Percentiles rank a stretch among this genome's conserved stretches.
These are phyloP conservation scores for Diaporthe sp. DNA, from an alignment of 2,329 filamentous ascomycete species.

Conservation along the genomic window DNA sequence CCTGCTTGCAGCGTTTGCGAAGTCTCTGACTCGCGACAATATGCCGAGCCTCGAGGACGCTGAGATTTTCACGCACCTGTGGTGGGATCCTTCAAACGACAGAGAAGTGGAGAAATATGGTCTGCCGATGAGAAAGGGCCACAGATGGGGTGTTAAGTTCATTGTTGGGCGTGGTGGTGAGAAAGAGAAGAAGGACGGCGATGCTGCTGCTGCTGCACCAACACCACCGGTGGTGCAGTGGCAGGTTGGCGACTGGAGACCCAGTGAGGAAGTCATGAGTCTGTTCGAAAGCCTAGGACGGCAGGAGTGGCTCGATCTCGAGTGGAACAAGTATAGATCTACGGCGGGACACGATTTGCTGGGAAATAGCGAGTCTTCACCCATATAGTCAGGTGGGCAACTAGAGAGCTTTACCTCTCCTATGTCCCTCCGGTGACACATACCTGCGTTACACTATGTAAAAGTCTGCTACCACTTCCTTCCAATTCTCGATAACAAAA, in stretches of 20 bases:
- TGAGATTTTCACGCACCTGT: conserved; percentile 1
- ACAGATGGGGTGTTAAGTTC: conserved; percentile 8
- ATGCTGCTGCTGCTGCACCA: neutral
- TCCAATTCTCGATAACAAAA: too few relatives aligned
- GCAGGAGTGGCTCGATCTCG: conserved; percentile 5
- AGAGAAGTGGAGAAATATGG: conserved; percentile 11
- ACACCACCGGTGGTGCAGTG: conserved; percentile 1
- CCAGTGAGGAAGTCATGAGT: conserved; percentile 1
- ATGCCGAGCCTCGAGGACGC: conserved; percentile 8
- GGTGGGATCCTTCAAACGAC: neutral
- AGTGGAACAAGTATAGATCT: conserved; percentile 7
- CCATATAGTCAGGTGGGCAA: neutral
- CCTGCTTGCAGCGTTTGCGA: conserved; percentile 5
- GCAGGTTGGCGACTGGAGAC: conserved; percentile 15
- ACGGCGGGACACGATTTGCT: neutral
- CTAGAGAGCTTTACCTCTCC: neutral
- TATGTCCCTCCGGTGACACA: too few relatives aligned
- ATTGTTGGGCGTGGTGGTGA: neutral
- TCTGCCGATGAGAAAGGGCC: conserved; percentile 7
- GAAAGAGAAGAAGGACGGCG: neutral
- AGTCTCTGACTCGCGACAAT: conserved; percentile 10
- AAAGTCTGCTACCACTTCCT: too few relatives aligned
- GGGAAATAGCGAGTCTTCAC: conserved; percentile 5
- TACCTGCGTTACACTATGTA: too few relatives aligned
- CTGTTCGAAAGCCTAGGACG: conserved; percentile 7